These are phyloP conservation scores for Magnolia changhungtana DNA, from an alignment of 164 flowering plant species.

Conservation along the genomic window DNA sequence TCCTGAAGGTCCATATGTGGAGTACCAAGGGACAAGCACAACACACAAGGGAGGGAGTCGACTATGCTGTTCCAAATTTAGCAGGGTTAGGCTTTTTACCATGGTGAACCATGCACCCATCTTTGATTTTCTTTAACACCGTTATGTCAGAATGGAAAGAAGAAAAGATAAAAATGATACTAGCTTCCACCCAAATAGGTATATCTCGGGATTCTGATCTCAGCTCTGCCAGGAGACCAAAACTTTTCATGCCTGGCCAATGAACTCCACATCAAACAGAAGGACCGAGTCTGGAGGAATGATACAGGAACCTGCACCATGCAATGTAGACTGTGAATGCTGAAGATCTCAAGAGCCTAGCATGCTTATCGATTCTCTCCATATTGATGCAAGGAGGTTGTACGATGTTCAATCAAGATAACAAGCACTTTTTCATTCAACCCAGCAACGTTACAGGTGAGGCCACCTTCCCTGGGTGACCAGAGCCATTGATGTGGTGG, in stretches of 20 bases:
- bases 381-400: not conserved
- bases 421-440: too few relatives aligned
- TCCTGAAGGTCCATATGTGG: too few relatives aligned
- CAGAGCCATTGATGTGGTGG: too few relatives aligned
- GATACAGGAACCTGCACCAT: conserved; percentile 66
- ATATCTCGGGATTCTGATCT: not conserved
- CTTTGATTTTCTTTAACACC: not conserved
- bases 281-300: conserved; percentile 89
- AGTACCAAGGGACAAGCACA: too few relatives aligned
- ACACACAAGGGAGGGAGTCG: too few relatives aligned
- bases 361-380: not conserved
- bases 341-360: not conserved
- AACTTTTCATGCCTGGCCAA: conserved; percentile 61
- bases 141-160: not conserved
- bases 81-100: not conserved
- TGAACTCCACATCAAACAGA: conserved; percentile 80
- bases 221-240: not conserved
- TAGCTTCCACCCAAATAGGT: not conserved
- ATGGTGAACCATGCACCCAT: not conserved
- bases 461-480: too few relatives aligned
- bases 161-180: not conserved
- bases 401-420: too few relatives aligned
- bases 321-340: not conserved
- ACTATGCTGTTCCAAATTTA: not conserved
- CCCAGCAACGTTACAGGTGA: too few relatives aligned